phyloP scores from a whole-genome alignment of 2,329 filamentous ascomycete species.

The Colletotrichum cuscutae region DNA sequence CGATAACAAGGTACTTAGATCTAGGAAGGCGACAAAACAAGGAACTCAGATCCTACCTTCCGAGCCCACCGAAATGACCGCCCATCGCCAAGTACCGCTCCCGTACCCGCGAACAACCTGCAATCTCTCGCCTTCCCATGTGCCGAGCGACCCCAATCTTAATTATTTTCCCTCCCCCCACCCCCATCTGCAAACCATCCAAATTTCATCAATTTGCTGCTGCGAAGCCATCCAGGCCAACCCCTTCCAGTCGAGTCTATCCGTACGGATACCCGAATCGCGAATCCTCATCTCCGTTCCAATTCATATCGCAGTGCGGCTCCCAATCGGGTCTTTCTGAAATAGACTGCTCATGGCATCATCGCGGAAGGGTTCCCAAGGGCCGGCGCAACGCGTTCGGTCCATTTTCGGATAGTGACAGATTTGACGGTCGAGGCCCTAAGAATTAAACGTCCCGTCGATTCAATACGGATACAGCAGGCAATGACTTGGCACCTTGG shows the following conservation, averaged over 20 bases:
- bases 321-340: neutral
- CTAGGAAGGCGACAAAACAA: neutral
- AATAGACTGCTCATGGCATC: neutral
- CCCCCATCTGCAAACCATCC: neutral
- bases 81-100: constrained; percentile 6
- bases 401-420: neutral
- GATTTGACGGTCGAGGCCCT: neutral
- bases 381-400: neutral
- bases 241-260: neutral
- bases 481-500: neutral
- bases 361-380: neutral
- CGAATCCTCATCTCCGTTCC: neutral
- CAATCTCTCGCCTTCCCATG: constrained; percentile 26
- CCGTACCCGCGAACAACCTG: constrained; percentile 12
- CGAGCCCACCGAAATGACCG: neutral
- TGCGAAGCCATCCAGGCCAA: neutral
- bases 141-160: constrained; percentile 30
- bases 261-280: no score
- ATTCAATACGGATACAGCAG: neutral
- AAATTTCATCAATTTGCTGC: constrained; percentile 22
- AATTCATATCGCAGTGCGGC: neutral
- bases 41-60: constrained; percentile 4
- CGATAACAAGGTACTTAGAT: no score
- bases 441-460: neutral
- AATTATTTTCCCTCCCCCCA: neutral